Percentiles rank a stretch among this genome's conserved stretches.
phyloP scores from a whole-genome alignment of 345 rosid species.

The Eucalyptus globulus region DNA sequence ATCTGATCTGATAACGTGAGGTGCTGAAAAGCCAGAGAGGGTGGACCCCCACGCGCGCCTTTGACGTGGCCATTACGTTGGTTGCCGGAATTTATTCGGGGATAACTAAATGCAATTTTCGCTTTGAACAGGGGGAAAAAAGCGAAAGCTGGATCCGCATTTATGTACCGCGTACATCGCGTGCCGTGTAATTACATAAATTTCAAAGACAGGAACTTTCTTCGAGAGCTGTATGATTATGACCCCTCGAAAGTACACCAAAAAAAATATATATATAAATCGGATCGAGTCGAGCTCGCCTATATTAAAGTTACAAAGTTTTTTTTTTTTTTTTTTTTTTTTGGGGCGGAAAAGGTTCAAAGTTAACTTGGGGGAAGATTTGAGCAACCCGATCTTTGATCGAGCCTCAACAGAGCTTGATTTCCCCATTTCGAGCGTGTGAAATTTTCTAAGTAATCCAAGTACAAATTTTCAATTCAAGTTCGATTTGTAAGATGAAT shows the following conservation, averaged over 20 bases:
- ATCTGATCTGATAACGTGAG: not conserved
- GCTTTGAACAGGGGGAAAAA: not conserved
- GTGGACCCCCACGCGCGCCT: not conserved
- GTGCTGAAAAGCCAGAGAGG: not conserved
- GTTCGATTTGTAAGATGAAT: not conserved
- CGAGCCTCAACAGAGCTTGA: not conserved
- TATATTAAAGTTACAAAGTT: not conserved
- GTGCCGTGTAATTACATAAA: not conserved
- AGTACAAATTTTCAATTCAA: not conserved
- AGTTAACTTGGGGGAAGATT: not conserved
- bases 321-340: too few species aligned
- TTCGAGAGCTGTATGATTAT: not conserved
- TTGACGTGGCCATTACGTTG: not conserved
- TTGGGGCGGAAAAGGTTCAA: too few species aligned
- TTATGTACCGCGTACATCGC: not conserved
- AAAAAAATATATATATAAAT: rapidly evolving
- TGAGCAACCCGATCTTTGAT: not conserved
- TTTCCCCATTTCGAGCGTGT: not conserved
- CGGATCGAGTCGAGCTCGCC: not conserved
- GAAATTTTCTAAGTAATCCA: rapidly evolving
- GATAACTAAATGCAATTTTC: not conserved
- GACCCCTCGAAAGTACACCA: not conserved
- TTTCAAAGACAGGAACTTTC: not conserved
- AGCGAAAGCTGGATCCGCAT: not conserved
- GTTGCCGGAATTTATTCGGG: not conserved